Evolutionary conservation across 2,329 filamentous ascomycete genomes (phyloP).

Genomic region (Ilyonectria robusta): DNA sequence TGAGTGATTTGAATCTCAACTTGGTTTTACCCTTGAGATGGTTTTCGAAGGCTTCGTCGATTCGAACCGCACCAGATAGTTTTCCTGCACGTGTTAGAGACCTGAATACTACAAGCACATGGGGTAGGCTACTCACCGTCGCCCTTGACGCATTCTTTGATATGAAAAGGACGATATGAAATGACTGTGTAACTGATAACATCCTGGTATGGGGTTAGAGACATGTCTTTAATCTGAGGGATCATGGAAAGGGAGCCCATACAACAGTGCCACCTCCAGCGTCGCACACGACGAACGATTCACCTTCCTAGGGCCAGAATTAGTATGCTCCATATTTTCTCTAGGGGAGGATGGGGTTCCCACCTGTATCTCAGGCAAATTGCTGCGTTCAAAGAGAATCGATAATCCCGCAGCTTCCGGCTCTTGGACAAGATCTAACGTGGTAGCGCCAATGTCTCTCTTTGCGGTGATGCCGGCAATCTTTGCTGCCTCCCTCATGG

Average conservation of each 20-base stretch:
- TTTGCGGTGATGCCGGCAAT: slow-evolving; percentile 16
- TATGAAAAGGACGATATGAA: slow-evolving; percentile 8
- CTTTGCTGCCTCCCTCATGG: slow-evolving; percentile 23
- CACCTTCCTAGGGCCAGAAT: not conserved
- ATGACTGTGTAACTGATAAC: slow-evolving; percentile 22
- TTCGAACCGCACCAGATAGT: slow-evolving; percentile 11
- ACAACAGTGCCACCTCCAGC: slow-evolving; percentile 25
- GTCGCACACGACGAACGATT: slow-evolving; percentile 29
- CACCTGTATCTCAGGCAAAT: slow-evolving; percentile 23
- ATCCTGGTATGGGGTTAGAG: slow-evolving; percentile 3
- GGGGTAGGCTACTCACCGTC: slow-evolving; percentile 7
- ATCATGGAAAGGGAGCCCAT: not conserved
- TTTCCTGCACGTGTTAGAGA: not conserved
- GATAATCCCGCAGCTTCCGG: slow-evolving; percentile 24
- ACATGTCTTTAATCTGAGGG: not conserved
- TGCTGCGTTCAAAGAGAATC: slow-evolving; percentile 7
- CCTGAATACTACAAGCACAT: not conserved
- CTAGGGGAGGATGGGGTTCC: too few species aligned
- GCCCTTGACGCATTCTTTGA: slow-evolving; percentile 17
- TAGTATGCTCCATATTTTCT: not conserved
- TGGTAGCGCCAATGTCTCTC: slow-evolving; percentile 16
- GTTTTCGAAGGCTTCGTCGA: slow-evolving; percentile 22
- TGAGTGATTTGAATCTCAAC: slow-evolving; percentile 1
- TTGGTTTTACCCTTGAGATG: slow-evolving; percentile 13
- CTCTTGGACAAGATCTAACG: slow-evolving; percentile 21